Percentiles rank a stretch among this genome's conserved stretches.
phyloP scores from a whole-genome alignment of 495 filamentous ascomycete species.

The Immersiella caudata region DNA sequence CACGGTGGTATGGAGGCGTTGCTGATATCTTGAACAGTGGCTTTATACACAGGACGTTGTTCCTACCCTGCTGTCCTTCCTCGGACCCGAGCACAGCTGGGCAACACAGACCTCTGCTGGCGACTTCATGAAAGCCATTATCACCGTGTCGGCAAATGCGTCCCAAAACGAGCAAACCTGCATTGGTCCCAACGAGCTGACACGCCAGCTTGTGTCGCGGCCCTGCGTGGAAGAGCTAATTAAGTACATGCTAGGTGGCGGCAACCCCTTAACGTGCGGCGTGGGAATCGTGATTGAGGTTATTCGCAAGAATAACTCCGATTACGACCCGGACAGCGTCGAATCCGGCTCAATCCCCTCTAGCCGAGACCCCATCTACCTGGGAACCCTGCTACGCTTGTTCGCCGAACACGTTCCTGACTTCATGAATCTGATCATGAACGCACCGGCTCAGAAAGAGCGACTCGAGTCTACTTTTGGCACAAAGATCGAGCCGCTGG shows the following conservation, averaged over 20 bases:
- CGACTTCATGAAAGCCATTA: conserved; percentile 98
- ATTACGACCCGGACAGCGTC: conserved; percentile 91
- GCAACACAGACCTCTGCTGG: conserved; percentile 95
- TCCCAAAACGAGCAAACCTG: conserved; percentile 97
- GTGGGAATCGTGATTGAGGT: conserved; percentile 98
- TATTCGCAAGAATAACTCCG: conserved; percentile 98
- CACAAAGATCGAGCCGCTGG: conserved; percentile 86
- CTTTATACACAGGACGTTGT: conserved; percentile 90
- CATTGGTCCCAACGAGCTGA: conserved; percentile 96
- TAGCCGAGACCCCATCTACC: conserved; percentile 91
- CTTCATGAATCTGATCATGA: conserved; percentile 90
- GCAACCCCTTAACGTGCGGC: conserved; percentile 92
- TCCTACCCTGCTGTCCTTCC: conserved; percentile 81
- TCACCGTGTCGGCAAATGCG: conserved; percentile 97
- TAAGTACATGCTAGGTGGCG: conserved; percentile 87
- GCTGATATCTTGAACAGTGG: conserved; percentile 62
- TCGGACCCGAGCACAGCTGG: conserved; percentile 77
- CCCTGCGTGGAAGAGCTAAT: conserved; percentile 81
- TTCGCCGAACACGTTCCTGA: conserved; percentile 92
- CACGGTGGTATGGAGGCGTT: not conserved
- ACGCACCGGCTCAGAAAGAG: conserved; percentile 55
- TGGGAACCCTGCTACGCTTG: conserved; percentile 85
- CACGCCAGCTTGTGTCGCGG: conserved; percentile 90
- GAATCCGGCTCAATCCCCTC: conserved; percentile 77
- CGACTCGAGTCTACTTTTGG: conserved; percentile 72